These are phyloP conservation scores for Sporormia fimetaria DNA, from an alignment of 495 filamentous ascomycete species.

Conservation along the genomic window DNA sequence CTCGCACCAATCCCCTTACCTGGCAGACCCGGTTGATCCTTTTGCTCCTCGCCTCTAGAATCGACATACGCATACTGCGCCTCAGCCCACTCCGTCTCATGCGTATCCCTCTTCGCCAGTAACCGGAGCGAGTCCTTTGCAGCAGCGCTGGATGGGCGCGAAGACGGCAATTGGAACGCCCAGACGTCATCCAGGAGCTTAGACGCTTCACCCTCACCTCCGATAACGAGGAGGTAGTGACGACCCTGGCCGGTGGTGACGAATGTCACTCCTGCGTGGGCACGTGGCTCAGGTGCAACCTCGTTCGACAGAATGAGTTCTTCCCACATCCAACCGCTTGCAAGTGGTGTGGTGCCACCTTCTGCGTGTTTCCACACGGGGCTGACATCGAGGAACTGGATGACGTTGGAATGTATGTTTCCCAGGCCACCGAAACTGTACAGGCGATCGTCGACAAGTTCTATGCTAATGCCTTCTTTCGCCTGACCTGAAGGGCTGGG, in stretches of 20 bases:
- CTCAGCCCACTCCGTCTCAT: conserved; percentile 39
- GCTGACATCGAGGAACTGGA: conserved; percentile 20
- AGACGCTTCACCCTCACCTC: conserved; percentile 13
- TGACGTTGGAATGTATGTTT: background rate
- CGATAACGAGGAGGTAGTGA: conserved; percentile 28
- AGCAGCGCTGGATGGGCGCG: conserved; percentile 41
- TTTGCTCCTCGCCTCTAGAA: conserved; percentile 22
- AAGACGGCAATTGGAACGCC: conserved; percentile 36
- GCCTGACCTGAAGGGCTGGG: conserved; percentile 21
- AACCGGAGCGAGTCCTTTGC: conserved; percentile 37
- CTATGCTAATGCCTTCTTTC: conserved; percentile 22
- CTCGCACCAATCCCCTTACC: conserved; percentile 20
- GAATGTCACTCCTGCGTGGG: conserved; percentile 17
- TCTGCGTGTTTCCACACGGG: conserved; percentile 15
- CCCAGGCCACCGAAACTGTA: conserved; percentile 21
- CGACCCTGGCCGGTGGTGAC: conserved; percentile 32
- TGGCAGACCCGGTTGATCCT: conserved; percentile 19
- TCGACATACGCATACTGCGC: conserved; percentile 31
- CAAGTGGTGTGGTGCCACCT: conserved; percentile 20
- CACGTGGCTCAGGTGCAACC: conserved; percentile 10
- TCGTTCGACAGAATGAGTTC: conserved; percentile 2
- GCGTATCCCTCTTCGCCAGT: conserved; percentile 23
- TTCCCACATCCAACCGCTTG: conserved; percentile 19
- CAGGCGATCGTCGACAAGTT: conserved; percentile 14
- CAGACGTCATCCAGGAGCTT: conserved; percentile 28